These are phyloP conservation scores for Globisporangium sylvaticum DNA, from an alignment of 352 stramenopile species.

Conservation along the genomic window DNA sequence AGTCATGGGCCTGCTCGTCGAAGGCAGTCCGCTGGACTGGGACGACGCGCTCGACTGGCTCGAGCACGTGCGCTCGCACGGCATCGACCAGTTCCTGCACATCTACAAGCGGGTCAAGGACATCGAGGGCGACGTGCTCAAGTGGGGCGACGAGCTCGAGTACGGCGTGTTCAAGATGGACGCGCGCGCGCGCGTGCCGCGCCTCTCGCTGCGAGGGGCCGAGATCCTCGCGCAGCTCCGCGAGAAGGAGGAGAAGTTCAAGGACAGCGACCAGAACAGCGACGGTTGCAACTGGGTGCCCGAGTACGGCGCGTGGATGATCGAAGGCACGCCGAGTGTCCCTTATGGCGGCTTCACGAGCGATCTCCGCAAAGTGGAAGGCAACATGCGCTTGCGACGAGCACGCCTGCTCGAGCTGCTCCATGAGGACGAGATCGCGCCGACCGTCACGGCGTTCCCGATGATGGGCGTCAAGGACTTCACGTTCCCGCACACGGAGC, in stretches of 20 bases:
- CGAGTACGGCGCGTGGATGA: constrained; percentile 99
- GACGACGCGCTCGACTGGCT: constrained; percentile 94
- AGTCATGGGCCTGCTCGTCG: constrained; percentile 81
- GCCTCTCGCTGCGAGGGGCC: constrained; percentile 89
- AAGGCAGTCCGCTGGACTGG: constrained; percentile 95
- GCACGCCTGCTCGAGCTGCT: constrained; percentile 93
- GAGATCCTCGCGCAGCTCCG: constrained; percentile 94
- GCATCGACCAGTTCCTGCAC: constrained; percentile 97
- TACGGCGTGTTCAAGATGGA: constrained; percentile 97
- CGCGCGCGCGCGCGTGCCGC: constrained; percentile 73
- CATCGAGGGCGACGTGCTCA: constrained; percentile 93
- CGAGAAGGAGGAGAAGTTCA: constrained; percentile 76
- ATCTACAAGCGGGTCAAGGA: constrained; percentile 95
- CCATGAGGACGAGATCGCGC: constrained; percentile 93
- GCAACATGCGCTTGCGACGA: constrained; percentile 96
- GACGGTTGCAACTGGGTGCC: constrained; percentile 98
- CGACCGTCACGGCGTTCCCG: constrained; percentile 95
- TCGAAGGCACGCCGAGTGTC: constrained; percentile 94
- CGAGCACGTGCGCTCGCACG: constrained; percentile 92
- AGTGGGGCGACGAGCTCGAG: constrained; percentile 99
- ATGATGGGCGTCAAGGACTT: constrained; percentile 95
- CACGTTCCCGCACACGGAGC: constrained; percentile 61
- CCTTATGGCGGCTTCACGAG: constrained; percentile 95
- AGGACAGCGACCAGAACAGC: constrained; percentile 27
- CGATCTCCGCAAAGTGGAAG: constrained; percentile 95